These are phyloP conservation scores for Cyberlindnera nakhonratchasimensis DNA, from an alignment of 805 yeast genomes.

Conservation along the genomic window DNA sequence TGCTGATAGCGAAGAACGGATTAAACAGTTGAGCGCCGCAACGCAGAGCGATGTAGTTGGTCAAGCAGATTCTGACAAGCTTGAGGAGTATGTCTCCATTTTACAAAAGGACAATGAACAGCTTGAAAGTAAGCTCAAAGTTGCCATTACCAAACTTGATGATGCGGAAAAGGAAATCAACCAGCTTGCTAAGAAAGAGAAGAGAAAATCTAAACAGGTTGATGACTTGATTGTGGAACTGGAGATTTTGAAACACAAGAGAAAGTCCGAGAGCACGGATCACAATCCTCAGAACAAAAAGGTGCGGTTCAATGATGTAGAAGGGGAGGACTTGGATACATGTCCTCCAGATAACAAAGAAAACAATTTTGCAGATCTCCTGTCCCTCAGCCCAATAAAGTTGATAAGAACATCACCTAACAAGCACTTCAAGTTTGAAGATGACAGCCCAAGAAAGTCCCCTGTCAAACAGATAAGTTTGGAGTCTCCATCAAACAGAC, in stretches of 20 bases:
- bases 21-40: background rate
- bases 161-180: slow-evolving; percentile 16
- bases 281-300: slow-evolving; percentile 10
- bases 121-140: slow-evolving; percentile 1
- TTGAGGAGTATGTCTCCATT: slow-evolving; percentile 1
- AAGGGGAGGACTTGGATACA: slow-evolving; percentile 12
- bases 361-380: slow-evolving; percentile 6
- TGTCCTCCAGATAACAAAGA: slow-evolving; percentile 6
- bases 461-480: slow-evolving; percentile 6
- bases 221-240: slow-evolving; percentile 12
- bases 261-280: slow-evolving; percentile 14
- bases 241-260: slow-evolving; percentile 12
- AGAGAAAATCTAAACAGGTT: slow-evolving; percentile 15
- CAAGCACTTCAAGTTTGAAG: slow-evolving; percentile 21
- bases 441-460: slow-evolving; percentile 9
- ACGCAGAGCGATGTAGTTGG: background rate
- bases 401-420: slow-evolving; percentile 16
- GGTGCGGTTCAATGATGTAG: slow-evolving; percentile 14
- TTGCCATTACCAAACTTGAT: slow-evolving; percentile 9
- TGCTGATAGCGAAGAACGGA: background rate
- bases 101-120: background rate
- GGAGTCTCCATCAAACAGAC: slow-evolving; percentile 18
- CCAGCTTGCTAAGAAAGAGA: slow-evolving; percentile 13
- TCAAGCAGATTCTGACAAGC: slow-evolving; percentile 1
- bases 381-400: slow-evolving; percentile 21